Conservation (phyloP, 2,329 filamentous ascomycete genomes). For the Colletotrichum sp. region DNA sequence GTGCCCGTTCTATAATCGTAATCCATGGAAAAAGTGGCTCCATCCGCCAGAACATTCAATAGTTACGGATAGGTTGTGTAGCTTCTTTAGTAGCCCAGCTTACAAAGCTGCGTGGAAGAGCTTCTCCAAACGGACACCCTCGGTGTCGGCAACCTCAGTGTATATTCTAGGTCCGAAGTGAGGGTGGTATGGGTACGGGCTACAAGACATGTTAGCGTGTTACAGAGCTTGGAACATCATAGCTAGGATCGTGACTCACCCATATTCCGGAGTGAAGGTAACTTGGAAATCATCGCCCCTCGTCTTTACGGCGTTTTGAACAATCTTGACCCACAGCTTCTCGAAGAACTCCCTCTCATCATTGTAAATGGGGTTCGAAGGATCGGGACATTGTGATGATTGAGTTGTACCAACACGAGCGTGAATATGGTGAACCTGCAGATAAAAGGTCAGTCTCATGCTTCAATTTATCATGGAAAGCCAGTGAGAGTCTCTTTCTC, state of each 20-base stretch:
- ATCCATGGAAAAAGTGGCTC: background rate
- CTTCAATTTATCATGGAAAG: background rate
- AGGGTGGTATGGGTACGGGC: slow-evolving; percentile 30
- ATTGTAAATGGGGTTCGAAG: slow-evolving; percentile 30
- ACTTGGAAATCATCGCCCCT: background rate
- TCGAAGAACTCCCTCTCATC: slow-evolving; percentile 36
- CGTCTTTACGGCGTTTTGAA: slow-evolving; percentile 9
- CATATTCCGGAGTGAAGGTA: slow-evolving; percentile 13
- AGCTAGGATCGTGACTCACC: background rate
- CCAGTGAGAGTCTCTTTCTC: background rate
- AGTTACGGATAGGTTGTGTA: background rate
- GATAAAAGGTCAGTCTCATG: background rate
- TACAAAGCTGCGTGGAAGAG: slow-evolving; percentile 21
- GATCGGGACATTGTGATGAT: slow-evolving; percentile 39
- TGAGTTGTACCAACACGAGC: slow-evolving; percentile 39
- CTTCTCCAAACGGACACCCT: slow-evolving; percentile 25
- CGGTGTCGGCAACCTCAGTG: slow-evolving; percentile 28
- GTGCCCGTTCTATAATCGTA: background rate
- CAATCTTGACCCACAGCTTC: slow-evolving; percentile 24
- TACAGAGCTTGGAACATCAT: background rate
- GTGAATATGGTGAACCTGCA: slow-evolving; percentile 37
- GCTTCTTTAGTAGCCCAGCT: background rate
- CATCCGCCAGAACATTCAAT: background rate
- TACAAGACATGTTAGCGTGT: background rate
- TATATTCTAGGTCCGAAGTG: slow-evolving; percentile 20